Percentiles rank a stretch among this genome's conserved stretches.
Conservation (phyloP, 306 rosid genomes). For the Astragalus membranaceus region DNA sequence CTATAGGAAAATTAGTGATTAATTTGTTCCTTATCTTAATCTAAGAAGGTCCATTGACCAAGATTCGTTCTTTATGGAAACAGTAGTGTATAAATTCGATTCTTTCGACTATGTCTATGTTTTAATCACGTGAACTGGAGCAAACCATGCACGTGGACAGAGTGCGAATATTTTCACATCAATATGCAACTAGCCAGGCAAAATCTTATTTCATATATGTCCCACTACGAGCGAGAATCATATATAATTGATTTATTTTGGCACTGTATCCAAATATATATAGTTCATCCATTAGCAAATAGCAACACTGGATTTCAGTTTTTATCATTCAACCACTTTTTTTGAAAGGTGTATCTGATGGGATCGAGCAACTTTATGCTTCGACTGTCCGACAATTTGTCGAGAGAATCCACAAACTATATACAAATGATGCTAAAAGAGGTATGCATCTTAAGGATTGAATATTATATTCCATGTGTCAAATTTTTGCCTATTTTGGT, state of each 20-base stretch:
- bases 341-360: background rate
- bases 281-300: constrained; percentile 26
- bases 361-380: constrained; percentile 24
- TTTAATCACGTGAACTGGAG: constrained; percentile 12
- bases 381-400: constrained; percentile 1
- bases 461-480: too few relatives aligned
- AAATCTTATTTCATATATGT: constrained; percentile 9
- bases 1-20: background rate
- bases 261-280: background rate
- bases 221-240: constrained; percentile 21
- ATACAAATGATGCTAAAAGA: too few relatives aligned
- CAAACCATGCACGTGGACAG: background rate
- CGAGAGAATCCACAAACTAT: constrained; percentile 20
- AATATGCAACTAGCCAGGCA: constrained; percentile 21
- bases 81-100: constrained; percentile 46
- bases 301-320: constrained; percentile 10
- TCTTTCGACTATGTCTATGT: constrained; percentile 41
- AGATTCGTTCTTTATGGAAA: constrained; percentile 19
- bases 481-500: too few relatives aligned
- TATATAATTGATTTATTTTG: background rate
- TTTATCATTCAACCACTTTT: constrained; percentile 1
- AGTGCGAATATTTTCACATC: constrained; percentile 12
- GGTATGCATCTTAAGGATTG: too few relatives aligned
- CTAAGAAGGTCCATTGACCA: constrained; percentile 46
- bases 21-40: constrained; percentile 18